Evolutionary conservation across 2,329 filamentous ascomycete species (phyloP), one percentile per base, ranked within the genome.

Genomic region (Sporothrix phasma): DNA sequence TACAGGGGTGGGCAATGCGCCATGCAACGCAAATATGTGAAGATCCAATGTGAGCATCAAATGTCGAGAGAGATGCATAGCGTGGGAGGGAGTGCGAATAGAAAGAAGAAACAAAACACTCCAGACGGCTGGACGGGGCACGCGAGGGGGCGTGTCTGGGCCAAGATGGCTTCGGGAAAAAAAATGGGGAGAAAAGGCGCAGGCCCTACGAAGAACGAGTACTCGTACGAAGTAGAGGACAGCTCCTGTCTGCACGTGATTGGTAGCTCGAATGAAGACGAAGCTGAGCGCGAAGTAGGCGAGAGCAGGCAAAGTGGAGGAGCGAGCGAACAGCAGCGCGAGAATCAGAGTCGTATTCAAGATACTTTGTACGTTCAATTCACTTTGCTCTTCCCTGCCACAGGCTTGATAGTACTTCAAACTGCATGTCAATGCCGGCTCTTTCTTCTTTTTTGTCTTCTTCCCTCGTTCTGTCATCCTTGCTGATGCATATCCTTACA

Each of bases 401-500:
- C 22, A 58, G 43, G 34, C 37, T 43, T 29, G 6, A 15, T 22
- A 41, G 19, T 37, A 22, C 39, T 43, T 19, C 15, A 43, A 8
- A 31, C 22, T 19, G 31, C 46, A 61, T 29, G 31, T 51, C 29
- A 49, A 17, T 17, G 41, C 24, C 39, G 34, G 10, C 11, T 60
- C 45, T 46, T 60, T 43, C 13, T 37, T 31, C 31, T 34, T 15
- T 24, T 11, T 24, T 22, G n/a, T 13, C n/a, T 58, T 31, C 22
- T 39, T 41, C 8, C 13, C 19, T 58, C 37, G n/a, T 22, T 37
- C 31, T 34, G 15, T 49, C 43, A 45, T 43, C 31, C 22, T n/a
- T 37, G 59, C 59, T 61, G 59, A 61, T 51, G 19, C 59, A 61
- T 61, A 49, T 61, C 45, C 31, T 39, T 61, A 51, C 13, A 47